Percentiles rank a stretch among this genome's conserved stretches.
Conservation (phyloP, 1,284 basidiomycete species). For the Apiotrichum akiyoshidainum region DNA sequence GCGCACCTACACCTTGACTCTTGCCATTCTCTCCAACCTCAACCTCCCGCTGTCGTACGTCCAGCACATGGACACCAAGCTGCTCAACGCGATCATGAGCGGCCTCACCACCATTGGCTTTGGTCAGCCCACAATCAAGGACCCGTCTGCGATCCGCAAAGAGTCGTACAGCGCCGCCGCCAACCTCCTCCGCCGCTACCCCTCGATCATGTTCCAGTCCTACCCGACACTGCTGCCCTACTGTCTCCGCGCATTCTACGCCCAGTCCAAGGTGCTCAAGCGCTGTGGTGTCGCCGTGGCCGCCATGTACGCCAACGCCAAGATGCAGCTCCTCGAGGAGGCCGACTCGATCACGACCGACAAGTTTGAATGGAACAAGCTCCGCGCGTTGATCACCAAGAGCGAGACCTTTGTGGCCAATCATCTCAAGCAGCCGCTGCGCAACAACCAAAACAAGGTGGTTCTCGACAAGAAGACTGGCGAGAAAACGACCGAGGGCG, state of each 20-base stretch:
- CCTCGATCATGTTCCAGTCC: conserved; percentile 35
- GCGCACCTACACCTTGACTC: conserved; percentile 46
- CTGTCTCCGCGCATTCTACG: conserved; percentile 24
- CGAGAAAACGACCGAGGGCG: conserved; percentile 40
- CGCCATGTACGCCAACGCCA: conserved; percentile 32
- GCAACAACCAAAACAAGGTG: neutral
- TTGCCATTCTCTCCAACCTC: conserved; percentile 41
- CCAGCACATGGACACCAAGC: conserved; percentile 36
- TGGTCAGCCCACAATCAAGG: conserved; percentile 13
- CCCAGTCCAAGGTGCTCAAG: too few species aligned
- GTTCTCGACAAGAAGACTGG: conserved; percentile 18
- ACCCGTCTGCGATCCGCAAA: conserved; percentile 23
- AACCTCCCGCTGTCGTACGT: conserved; percentile 30
- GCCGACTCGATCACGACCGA: conserved; percentile 5
- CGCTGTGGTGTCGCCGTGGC: conserved; percentile 10
- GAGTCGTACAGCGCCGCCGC: conserved; percentile 41
- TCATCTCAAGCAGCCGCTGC: conserved; percentile 20
- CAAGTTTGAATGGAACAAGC: conserved; percentile 25
- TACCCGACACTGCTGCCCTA: conserved; percentile 37
- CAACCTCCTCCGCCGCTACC: conserved; percentile 42
- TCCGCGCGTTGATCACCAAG: conserved; percentile 21
- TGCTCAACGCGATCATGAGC: conserved; percentile 37
- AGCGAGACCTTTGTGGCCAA: conserved; percentile 31
- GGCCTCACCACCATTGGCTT: conserved; percentile 28
- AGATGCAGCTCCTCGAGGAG: conserved; percentile 25